phyloP scores from a whole-genome alignment of 495 filamentous ascomycete species.

The Podospora bellae-mahoneyi region DNA sequence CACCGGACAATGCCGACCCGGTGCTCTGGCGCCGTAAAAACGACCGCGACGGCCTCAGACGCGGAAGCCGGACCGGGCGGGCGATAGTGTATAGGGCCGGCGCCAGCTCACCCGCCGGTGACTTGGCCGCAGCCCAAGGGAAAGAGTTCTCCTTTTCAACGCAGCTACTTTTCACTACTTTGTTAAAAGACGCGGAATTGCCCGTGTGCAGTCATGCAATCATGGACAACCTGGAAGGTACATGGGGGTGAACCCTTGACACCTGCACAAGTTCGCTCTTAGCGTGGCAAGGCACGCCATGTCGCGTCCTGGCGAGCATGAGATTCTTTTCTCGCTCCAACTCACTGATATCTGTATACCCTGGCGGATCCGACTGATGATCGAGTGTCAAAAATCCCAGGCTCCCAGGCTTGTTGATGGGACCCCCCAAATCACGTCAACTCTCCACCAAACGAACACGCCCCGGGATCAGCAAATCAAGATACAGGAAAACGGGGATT shows the following conservation, averaged over 20 bases:
- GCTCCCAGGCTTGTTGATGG: not conserved
- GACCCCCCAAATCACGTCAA: conserved; percentile 8
- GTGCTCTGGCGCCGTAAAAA: not conserved
- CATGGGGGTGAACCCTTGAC: conserved; percentile 13
- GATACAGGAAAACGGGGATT: not conserved
- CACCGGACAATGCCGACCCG: not conserved
- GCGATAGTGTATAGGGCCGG: not conserved
- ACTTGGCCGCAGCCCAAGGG: not conserved
- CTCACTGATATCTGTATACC: not conserved
- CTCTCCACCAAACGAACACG: not conserved
- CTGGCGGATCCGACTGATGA: not conserved
- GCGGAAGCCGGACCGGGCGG: not conserved
- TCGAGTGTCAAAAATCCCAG: too few species aligned
- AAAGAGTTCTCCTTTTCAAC: too few species aligned
- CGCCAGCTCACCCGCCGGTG: not conserved
- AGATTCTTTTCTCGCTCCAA: not conserved
- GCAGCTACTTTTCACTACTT: too few species aligned
- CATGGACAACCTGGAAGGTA: not conserved
- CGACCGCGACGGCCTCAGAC: not conserved
- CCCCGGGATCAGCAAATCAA: not conserved
- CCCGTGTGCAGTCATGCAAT: not conserved
- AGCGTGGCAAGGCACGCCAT: not conserved
- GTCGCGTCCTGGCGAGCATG: not conserved
- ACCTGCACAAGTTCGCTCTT: not conserved
- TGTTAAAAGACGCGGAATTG: not conserved